Evolutionary conservation across 1,139 yeast genomes (phyloP), one percentile per base, ranked within the genome.

Genomic region (Scheffersomyces cryptocercus): DNA sequence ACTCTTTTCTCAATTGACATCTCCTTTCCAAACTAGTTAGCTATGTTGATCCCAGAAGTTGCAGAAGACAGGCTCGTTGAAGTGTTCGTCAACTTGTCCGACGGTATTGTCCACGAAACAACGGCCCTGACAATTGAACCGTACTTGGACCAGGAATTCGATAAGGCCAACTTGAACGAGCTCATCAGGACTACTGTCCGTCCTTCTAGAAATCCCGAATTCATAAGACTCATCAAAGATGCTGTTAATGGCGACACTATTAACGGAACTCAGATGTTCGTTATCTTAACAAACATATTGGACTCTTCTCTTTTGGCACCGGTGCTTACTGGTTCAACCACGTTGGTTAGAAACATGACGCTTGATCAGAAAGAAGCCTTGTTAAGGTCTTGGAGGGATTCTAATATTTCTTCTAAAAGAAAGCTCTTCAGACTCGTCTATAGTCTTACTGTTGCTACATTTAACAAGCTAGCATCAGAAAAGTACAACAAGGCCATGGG

Each of bases 321-420:
- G 3, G 43, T 62, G 1, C 52, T 74, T 30, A 73, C 78, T 11
- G 61, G 61, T 14, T 58, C 74, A 4, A 48, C 65, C 16, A 70
- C 65, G 13, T 59, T 67, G 31, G 46, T 73, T 4, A 56, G 64
- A 14, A 76, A 74, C 16, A 74, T 74, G 79, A 42, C 65, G 1
- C 35, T 53, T 5, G 52, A 54, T 6, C 67, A 73, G 49, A 59
- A 64, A 38, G 67, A 64, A 42, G 50, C 40, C 3, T 47, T 74
- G 36, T 52, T 74, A 35, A 49, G 47, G 11, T 54, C 65, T 4
- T 73, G 77, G 79, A 60, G 73, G 43, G 69, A 68, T 48, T 70
- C 76, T 3, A 69, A 69, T 1, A 20, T 74, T 14, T 48, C 54
- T 3, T 41, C 47, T 4, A 64, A 64, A 37, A 60, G 74, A 41